Percentiles rank a stretch among this genome's conserved stretches.
Evolutionary conservation across 768 basidiomycete species (phyloP).

Genomic region (Naganishia onofrii): DNA sequence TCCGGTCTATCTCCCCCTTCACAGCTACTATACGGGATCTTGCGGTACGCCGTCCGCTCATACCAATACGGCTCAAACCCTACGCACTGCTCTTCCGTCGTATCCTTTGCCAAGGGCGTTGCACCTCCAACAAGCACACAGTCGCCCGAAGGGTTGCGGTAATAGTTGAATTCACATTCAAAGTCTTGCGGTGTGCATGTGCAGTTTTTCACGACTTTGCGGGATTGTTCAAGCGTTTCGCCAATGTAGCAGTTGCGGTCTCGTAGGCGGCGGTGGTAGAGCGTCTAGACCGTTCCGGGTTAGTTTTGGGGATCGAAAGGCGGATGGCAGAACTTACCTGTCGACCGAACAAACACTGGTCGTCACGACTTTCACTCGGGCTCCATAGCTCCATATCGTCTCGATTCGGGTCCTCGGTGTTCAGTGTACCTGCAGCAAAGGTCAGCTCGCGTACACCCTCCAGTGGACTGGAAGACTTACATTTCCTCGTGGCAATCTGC

Average conservation of each 20-base stretch:
- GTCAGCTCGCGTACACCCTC: neutral
- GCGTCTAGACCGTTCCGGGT: slow-evolving; percentile 58
- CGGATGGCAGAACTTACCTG: slow-evolving; percentile 59
- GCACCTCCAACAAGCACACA: slow-evolving; percentile 78
- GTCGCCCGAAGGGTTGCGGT: slow-evolving; percentile 64
- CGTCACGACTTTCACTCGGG: slow-evolving; percentile 81
- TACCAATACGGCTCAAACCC: slow-evolving; percentile 76
- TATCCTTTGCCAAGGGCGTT: slow-evolving; percentile 57
- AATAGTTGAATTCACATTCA: slow-evolving; percentile 96
- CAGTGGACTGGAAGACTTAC: slow-evolving; percentile 56
- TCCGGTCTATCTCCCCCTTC: slow-evolving; percentile 76
- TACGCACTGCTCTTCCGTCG: slow-evolving; percentile 50
- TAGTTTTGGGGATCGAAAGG: neutral
- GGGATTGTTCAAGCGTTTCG: slow-evolving; percentile 59
- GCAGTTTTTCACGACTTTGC: slow-evolving; percentile 67
- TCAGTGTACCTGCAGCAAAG: slow-evolving; percentile 62
- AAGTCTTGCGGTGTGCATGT: slow-evolving; percentile 73
- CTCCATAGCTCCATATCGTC: slow-evolving; percentile 99
- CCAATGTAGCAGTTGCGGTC: slow-evolving; percentile 82
- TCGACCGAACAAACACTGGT: slow-evolving; percentile 85
- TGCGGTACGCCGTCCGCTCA: slow-evolving; percentile 84
- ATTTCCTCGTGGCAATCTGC: slow-evolving; percentile 68
- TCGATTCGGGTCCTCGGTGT: slow-evolving; percentile 66
- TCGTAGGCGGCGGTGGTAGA: slow-evolving; percentile 85
- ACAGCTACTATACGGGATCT: slow-evolving; percentile 84